Evolutionary conservation across 2,329 filamentous ascomycete species (phyloP), one percentile per base, ranked within the genome.

Genomic region (Fusarium concolor): DNA sequence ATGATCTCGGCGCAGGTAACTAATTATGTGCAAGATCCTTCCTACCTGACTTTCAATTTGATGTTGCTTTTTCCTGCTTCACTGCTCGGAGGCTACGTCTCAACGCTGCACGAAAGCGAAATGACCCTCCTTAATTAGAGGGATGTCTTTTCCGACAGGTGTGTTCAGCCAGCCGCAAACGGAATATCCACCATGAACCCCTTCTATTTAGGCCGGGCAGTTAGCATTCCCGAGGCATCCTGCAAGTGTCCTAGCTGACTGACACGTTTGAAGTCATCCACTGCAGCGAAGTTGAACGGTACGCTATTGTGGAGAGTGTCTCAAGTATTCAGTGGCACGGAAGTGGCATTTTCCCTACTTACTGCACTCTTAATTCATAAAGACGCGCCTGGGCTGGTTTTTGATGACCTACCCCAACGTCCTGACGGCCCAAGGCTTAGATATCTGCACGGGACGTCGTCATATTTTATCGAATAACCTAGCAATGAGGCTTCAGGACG

Each of bases 141-240:
- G 17, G 14, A 15, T 22, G 43, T 37, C 50, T 14, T 63, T 43
- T 45, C 31, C 22, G 39, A 33, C 28, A 33, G 24, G 26, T 37
- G 26, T 37, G 44, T 47, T 39, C 45, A 64, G 50, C 51, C 62
- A 67, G 39, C 47, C 55, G 37, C 49, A 53, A 49, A 43, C 20
- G 5, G 18, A 22, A 18, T 31, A 47, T 41, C 41, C 39, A 31
- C 41, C 15, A 20, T n/a, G 15, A 47, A 24, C 35, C 41, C 22
- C 46, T 60, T 49, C 38, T 15, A 29, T 47, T 14, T 43, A 60
- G 33, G 22, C n/a, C 26, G 6, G 24, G 39, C 29, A 43, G 26
- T 11, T 46, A 18, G 42, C 22, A 20, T 35, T 62, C 63, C 65
- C 68, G 68, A 64, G 68, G 68, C 65, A 71, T 71, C 14, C 65